phyloP scores from a whole-genome alignment of 2,329 filamentous ascomycete genomes.

The Pestalotiopsis sp. region DNA sequence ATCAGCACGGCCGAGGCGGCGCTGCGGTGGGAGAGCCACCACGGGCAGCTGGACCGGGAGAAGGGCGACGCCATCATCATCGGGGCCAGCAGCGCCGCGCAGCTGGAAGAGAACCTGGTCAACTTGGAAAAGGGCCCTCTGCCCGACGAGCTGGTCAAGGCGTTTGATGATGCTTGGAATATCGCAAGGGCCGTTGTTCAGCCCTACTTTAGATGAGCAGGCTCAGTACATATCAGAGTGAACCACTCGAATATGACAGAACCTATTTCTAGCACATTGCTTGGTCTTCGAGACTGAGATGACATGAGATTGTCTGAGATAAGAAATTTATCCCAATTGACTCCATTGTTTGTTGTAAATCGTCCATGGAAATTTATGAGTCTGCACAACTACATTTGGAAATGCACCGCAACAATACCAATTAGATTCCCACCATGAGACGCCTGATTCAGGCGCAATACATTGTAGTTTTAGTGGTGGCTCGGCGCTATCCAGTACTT shows the following conservation, averaged over 20 bases:
- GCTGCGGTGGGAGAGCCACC: conserved; percentile 13
- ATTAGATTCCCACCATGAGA: not conserved
- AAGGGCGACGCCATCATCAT: conserved; percentile 14
- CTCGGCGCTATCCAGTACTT: not conserved
- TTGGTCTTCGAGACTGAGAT: not conserved
- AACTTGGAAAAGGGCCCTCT: conserved; percentile 3
- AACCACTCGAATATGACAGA: no score
- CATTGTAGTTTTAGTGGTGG: not conserved
- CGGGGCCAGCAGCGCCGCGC: conserved; percentile 9
- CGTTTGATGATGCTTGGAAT: conserved; percentile 9
- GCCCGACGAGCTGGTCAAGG: conserved; percentile 9
- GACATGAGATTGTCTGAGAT: no score
- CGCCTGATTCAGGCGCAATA: not conserved
- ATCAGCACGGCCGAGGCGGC: conserved; percentile 16
- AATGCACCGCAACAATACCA: not conserved
- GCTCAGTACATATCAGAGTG: no score
- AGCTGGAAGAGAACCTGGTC: conserved; percentile 10
- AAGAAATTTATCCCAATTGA: no score
- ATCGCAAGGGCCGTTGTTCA: not conserved
- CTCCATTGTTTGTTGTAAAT: no score
- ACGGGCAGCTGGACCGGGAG: conserved; percentile 6
- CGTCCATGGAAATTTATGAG: no score
- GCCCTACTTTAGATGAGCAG: conserved; percentile 4
- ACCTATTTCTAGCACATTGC: no score
- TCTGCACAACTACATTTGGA: no score